These are phyloP conservation scores for Plasmodium gallinaceum DNA, from an alignment of 169 alveolate species.

Conservation along the genomic window DNA sequence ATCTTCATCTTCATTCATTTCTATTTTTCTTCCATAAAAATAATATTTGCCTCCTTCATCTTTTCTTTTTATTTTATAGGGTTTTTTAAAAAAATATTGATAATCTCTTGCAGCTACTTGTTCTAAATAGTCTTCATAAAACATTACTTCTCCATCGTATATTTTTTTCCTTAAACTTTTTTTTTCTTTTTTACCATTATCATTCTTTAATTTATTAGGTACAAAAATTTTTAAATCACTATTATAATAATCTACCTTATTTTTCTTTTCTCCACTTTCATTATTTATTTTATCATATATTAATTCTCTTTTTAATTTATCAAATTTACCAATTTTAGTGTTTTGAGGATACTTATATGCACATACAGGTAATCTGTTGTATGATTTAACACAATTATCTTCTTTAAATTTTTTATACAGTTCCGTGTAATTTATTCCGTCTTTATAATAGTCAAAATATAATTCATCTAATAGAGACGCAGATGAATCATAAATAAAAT, in stretches of 20 bases:
- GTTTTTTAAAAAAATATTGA: slow-evolving; percentile 70
- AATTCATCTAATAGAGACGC: neutral
- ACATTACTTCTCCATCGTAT: slow-evolving; percentile 83
- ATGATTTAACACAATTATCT: slow-evolving; percentile 16
- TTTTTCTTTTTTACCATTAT: neutral
- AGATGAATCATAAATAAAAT: neutral
- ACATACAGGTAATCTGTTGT: slow-evolving; percentile 53
- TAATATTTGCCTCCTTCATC: slow-evolving; percentile 78
- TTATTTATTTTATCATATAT: slow-evolving; percentile 28
- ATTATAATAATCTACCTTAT: slow-evolving; percentile 12
- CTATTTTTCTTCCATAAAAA: slow-evolving; percentile 62
- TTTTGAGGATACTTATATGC: slow-evolving; percentile 52
- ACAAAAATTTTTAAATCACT: slow-evolving; percentile 33
- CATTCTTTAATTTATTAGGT: slow-evolving; percentile 8
- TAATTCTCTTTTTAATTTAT: slow-evolving; percentile 51
- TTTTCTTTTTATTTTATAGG: slow-evolving; percentile 60
- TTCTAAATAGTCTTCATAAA: slow-evolving; percentile 69
- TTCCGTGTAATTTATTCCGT: slow-evolving; percentile 22
- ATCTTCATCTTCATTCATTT: slow-evolving; percentile 54
- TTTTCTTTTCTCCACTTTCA: neutral
- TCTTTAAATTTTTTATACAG: slow-evolving; percentile 64
- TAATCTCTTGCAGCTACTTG: slow-evolving; percentile 70
- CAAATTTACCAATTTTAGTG: slow-evolving; percentile 29
- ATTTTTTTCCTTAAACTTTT: slow-evolving; percentile 79
- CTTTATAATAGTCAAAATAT: too few relatives aligned